Percentiles rank a stretch among this genome's conserved stretches.
Conservation (phyloP, 768 basidiomycete species). For the Podaxis sp. region DNA sequence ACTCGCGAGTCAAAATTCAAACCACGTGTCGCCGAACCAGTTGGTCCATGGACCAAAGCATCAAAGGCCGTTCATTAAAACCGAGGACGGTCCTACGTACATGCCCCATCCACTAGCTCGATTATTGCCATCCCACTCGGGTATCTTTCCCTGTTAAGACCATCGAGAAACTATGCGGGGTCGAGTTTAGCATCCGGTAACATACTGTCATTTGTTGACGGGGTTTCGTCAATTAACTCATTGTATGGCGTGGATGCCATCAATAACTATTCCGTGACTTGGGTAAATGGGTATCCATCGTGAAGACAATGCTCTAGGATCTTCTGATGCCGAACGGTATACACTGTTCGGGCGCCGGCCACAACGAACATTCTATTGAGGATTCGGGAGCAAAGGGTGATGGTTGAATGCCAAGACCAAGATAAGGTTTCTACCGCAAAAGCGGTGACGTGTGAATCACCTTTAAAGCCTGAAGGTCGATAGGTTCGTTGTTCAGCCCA, state of each 20-base stretch:
- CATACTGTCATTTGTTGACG: neutral
- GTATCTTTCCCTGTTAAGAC: neutral
- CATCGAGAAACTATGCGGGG: neutral
- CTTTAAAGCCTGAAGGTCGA: neutral
- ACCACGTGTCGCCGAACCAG: neutral
- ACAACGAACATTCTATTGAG: too few relatives aligned
- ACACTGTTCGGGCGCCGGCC: neutral
- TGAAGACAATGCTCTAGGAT: neutral
- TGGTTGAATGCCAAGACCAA: conserved; percentile 1
- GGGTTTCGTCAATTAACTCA: neutral
- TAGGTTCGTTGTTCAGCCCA: neutral
- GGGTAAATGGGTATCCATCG: neutral
- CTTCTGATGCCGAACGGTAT: neutral
- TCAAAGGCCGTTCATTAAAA: neutral
- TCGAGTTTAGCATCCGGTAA: neutral
- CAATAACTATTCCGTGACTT: neutral
- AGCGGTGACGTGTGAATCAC: neutral
- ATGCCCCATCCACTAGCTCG: neutral
- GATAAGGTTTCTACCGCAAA: neutral
- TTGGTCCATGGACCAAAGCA: neutral
- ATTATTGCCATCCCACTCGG: neutral
- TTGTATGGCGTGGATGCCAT: neutral
- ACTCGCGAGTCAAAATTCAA: neutral
- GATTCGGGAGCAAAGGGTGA: too few relatives aligned
- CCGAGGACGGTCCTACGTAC: neutral